phyloP scores from a whole-genome alignment of 441 rosid species.

The Gossypium davidsonii region DNA sequence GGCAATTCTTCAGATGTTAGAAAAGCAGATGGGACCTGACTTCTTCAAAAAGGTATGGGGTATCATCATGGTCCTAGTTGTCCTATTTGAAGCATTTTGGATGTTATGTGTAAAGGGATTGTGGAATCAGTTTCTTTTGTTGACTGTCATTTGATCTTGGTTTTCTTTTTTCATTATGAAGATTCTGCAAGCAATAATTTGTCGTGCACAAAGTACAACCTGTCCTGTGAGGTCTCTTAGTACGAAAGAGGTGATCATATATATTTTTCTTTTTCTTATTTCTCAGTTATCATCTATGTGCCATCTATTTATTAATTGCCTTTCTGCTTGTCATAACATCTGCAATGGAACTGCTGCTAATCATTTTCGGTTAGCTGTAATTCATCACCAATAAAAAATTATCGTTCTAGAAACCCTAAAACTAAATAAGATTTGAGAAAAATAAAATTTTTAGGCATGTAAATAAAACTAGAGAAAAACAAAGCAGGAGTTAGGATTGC shows the following conservation, averaged over 20 bases:
- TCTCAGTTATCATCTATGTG: not conserved
- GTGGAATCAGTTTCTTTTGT: not conserved
- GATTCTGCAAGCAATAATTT: constrained; percentile 88
- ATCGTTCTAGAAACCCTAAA: not conserved
- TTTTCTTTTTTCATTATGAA: constrained; percentile 25
- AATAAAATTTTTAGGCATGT: not conserved
- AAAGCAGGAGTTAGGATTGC: not conserved
- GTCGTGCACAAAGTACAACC: constrained; percentile 60
- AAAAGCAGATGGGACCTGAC: constrained; percentile 99
- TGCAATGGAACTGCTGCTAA: not conserved
- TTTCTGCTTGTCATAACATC: not conserved
- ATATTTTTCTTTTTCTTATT: not conserved
- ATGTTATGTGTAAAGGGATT: not conserved
- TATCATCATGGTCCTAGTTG: constrained; percentile 2
- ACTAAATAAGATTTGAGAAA: not conserved
- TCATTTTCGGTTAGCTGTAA: not conserved
- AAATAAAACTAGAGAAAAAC: not conserved
- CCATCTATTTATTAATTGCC: not conserved
- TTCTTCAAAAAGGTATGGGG: constrained; percentile 77
- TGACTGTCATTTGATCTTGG: not conserved
- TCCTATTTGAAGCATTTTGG: not conserved
- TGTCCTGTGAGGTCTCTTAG: constrained; percentile 72
- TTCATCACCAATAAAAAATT: not conserved
- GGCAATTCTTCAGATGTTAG: constrained; percentile 94
- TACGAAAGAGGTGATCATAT: constrained; percentile 79